These are phyloP conservation scores for Tulasnella sp. DNA, from an alignment of 768 basidiomycete genomes.

Conservation along the genomic window DNA sequence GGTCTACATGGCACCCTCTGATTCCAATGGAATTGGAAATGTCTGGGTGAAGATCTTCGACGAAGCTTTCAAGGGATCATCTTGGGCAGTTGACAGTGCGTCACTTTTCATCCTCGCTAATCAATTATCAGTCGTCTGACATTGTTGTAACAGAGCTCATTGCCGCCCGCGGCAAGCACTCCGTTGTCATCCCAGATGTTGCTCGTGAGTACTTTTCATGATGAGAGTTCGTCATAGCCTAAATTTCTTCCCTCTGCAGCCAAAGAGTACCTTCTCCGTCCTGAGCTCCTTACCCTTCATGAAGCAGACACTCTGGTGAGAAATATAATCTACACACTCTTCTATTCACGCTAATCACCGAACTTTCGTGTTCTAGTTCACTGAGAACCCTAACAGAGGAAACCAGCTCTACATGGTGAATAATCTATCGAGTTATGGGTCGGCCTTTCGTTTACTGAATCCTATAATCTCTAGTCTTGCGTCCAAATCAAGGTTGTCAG, in stretches of 20 bases:
- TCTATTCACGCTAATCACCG: too few relatives aligned
- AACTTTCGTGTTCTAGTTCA: too few relatives aligned
- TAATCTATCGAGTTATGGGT: neutral
- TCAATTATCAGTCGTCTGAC: too few relatives aligned
- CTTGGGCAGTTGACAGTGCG: neutral
- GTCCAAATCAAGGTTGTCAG: constrained; percentile 13
- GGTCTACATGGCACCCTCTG: constrained; percentile 13
- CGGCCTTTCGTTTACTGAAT: constrained; percentile 7
- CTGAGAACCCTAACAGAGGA: too few relatives aligned
- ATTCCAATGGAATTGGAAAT: constrained; percentile 4
- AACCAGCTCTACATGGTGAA: too few relatives aligned
- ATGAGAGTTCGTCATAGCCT: too few relatives aligned
- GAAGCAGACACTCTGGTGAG: constrained; percentile 12
- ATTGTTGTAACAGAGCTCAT: too few relatives aligned
- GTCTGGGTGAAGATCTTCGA: constrained; percentile 10
- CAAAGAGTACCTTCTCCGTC: constrained; percentile 17
- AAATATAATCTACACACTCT: too few relatives aligned
- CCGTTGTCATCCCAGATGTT: constrained; percentile 15
- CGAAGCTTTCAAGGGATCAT: constrained; percentile 1
- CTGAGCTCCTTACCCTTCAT: constrained; percentile 15
- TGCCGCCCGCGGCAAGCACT: constrained; percentile 14
- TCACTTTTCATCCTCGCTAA: too few relatives aligned
- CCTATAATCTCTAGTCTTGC: constrained; percentile 5
- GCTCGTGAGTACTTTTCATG: too few relatives aligned
- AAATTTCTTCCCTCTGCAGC: too few relatives aligned